Percentiles rank a stretch among this genome's conserved stretches.
phyloP scores from a whole-genome alignment of 176 grass and related monocot genomes.

The Melocanna baccifera region DNA sequence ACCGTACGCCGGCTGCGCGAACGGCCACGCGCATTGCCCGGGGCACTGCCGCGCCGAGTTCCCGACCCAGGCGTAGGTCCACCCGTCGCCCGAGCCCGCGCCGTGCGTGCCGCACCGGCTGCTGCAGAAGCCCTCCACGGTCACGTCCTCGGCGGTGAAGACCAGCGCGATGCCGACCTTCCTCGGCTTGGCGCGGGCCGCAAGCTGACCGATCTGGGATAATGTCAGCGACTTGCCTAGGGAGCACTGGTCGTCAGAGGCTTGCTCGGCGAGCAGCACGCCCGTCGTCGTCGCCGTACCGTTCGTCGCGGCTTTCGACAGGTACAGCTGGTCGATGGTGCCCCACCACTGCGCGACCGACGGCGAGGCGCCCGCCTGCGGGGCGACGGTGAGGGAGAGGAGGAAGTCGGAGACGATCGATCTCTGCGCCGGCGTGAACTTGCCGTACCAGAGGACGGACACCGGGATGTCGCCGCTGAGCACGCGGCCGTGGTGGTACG shows the following conservation, averaged over 20 bases:
- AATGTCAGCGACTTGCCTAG: conserved; percentile 37
- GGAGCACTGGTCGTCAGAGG: conserved; percentile 41
- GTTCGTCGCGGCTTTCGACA: conserved; percentile 15
- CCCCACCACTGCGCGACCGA: conserved; percentile 52
- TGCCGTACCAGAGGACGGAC: conserved; percentile 61
- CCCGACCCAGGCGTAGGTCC: conserved; percentile 45
- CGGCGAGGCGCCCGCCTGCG: conserved; percentile 3
- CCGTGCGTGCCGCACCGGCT: conserved; percentile 50
- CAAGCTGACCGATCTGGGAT: conserved; percentile 48
- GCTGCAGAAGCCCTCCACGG: conserved; percentile 59
- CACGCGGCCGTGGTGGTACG: conserved; percentile 52
- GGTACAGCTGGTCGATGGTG: conserved; percentile 58
- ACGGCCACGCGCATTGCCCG: conserved; percentile 63
- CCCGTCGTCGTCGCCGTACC: background rate
- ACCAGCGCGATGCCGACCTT: conserved; percentile 40
- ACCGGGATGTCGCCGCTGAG: conserved; percentile 52
- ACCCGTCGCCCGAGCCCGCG: conserved; percentile 4
- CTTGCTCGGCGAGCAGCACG: conserved; percentile 38
- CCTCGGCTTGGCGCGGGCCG: background rate
- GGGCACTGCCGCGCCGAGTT: conserved; percentile 54
- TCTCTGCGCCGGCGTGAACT: conserved; percentile 42
- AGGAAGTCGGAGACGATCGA: conserved; percentile 65
- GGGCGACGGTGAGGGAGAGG: conserved; percentile 31
- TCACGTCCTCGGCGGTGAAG: conserved; percentile 38
- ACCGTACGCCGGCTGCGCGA: conserved; percentile 57